Conservation (phyloP, 257 asterid genomes). For the Thymus quinquecostatus region DNA sequence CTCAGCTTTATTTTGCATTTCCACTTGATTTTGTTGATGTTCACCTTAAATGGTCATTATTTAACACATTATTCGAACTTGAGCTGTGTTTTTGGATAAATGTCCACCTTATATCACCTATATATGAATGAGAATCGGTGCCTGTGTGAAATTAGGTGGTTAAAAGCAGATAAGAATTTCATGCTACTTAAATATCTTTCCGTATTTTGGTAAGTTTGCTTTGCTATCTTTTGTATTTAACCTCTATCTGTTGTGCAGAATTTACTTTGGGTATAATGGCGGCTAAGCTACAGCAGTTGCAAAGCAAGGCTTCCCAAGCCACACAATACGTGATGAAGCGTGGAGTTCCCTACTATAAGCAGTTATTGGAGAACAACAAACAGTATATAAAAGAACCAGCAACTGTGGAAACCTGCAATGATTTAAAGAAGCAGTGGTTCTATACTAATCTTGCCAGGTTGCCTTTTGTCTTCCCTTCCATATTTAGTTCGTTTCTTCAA, state of each 20-base stretch:
- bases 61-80: background rate
- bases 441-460: slow-evolving; percentile 80
- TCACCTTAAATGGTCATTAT: background rate
- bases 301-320: slow-evolving; percentile 62
- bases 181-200: slow-evolving; percentile 2
- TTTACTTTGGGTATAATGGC: slow-evolving; percentile 47
- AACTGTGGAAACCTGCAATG: slow-evolving; percentile 62
- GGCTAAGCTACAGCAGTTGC: slow-evolving; percentile 58
- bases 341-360: slow-evolving; percentile 61
- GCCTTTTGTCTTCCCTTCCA: background rate
- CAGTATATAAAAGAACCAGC: slow-evolving; percentile 65
- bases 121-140: background rate
- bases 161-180: background rate
- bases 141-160: background rate
- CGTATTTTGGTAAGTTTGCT: background rate
- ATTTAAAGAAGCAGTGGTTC: slow-evolving; percentile 63
- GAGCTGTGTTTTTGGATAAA: background rate
- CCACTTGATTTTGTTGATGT: background rate
- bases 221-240: background rate
- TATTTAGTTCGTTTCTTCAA: background rate
- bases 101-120: background rate
- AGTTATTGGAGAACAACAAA: slow-evolving; percentile 66
- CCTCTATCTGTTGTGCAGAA: slow-evolving; percentile 30
- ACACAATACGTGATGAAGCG: slow-evolving; percentile 54
- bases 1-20: background rate